Percentiles rank a stretch among this genome's conserved stretches.
Conservation (phyloP, 331 rosid genomes). For the Cydonia oblonga region DNA sequence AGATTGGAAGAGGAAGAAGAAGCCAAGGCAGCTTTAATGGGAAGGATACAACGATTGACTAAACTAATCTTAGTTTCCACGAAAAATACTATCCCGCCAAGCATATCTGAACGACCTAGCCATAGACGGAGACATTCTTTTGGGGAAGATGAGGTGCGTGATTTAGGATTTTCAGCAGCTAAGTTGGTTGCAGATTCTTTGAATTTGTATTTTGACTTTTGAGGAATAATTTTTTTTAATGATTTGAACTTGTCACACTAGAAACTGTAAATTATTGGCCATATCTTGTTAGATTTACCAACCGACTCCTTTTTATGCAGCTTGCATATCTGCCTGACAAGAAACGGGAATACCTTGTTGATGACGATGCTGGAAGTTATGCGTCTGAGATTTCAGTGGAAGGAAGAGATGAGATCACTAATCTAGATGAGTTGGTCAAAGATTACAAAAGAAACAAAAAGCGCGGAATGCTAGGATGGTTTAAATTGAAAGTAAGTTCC, state of each 20-base stretch:
- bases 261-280: neutral
- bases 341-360: slow-evolving; percentile 50
- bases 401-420: slow-evolving; percentile 42
- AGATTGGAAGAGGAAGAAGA: slow-evolving; percentile 51
- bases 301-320: slow-evolving; percentile 35
- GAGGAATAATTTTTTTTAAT: too few species aligned
- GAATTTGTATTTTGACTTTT: neutral
- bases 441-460: slow-evolving; percentile 55
- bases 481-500: slow-evolving; percentile 51
- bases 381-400: slow-evolving; percentile 55
- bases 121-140: slow-evolving; percentile 44
- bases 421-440: slow-evolving; percentile 63
- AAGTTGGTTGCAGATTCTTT: neutral
- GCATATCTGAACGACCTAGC: slow-evolving; percentile 25
- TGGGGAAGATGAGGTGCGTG: slow-evolving; percentile 47
- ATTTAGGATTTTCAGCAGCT: neutral
- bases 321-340: slow-evolving; percentile 77
- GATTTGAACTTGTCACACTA: too few species aligned
- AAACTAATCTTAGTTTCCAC: slow-evolving; percentile 46
- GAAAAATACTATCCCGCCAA: slow-evolving; percentile 32
- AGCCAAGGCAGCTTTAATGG: slow-evolving; percentile 47
- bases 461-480: slow-evolving; percentile 86
- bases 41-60: slow-evolving; percentile 43
- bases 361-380: slow-evolving; percentile 55
- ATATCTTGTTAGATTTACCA: neutral